phyloP scores from a whole-genome alignment of 768 basidiomycete species.

The Xerocomellus intermedius region DNA sequence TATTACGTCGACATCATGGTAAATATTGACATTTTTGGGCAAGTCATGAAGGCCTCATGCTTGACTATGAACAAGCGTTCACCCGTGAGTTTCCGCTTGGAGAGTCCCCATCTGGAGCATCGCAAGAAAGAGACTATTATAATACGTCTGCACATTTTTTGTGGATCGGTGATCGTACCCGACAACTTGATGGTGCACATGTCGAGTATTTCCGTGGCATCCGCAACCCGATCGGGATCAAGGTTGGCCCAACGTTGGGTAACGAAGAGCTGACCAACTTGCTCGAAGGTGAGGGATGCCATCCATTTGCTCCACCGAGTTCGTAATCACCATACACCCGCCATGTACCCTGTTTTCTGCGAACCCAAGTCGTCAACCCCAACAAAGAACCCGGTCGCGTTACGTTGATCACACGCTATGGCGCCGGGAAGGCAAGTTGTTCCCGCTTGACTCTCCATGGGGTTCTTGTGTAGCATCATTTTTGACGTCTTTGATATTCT shows the following conservation, averaged over 20 bases:
- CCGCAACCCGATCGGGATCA: slow-evolving; percentile 92
- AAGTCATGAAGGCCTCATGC: slow-evolving; percentile 91
- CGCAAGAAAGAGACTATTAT: slow-evolving; percentile 54
- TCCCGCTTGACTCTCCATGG: background rate
- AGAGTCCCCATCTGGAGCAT: slow-evolving; percentile 10
- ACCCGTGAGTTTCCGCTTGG: slow-evolving; percentile 65
- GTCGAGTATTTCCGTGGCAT: slow-evolving; percentile 94
- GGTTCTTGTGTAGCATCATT: background rate
- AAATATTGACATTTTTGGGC: background rate
- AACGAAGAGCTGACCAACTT: slow-evolving; percentile 72
- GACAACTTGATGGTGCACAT: slow-evolving; percentile 90
- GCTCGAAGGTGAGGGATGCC: slow-evolving; percentile 60
- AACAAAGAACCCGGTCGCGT: slow-evolving; percentile 78
- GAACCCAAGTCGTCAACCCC: slow-evolving; percentile 75
- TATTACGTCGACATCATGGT: background rate
- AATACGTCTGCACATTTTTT: slow-evolving; percentile 93
- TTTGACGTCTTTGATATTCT: background rate
- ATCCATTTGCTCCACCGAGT: background rate
- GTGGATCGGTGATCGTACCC: slow-evolving; percentile 96
- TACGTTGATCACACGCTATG: slow-evolving; percentile 91
- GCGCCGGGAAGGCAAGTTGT: slow-evolving; percentile 69
- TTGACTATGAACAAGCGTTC: slow-evolving; percentile 89
- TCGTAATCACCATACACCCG: background rate
- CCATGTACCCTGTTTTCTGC: background rate
- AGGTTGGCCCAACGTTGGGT: slow-evolving; percentile 89